Evolutionary conservation across 208 protist genomes (phyloP), one percentile per base, ranked within the genome.

Genomic region (Angomonas ambiguus): DNA sequence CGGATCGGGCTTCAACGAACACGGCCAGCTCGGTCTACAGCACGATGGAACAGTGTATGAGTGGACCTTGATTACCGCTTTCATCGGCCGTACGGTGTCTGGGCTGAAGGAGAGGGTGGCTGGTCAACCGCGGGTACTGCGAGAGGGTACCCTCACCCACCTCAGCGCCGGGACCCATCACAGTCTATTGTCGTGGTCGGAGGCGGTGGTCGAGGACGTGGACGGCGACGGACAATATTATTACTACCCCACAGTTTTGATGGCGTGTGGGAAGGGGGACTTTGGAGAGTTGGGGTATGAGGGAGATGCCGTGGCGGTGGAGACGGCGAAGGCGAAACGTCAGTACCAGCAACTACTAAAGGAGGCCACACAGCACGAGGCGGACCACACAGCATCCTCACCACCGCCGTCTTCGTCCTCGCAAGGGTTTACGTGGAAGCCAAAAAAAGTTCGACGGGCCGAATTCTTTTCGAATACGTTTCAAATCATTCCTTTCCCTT

Each of bases 221-320:
- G 59, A 1, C 1, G 56, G 45, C 8, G 61, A 49, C 28, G 13
- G 0, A 22, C 56, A n/a, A 32, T 24, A 33, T 30, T 28, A 11
- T 24, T 56, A 72, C 67, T 79, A 85, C 63, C 84, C 83, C 0
- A 28, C 74, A 1, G 41, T 92, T 25, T 45, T 93, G n/a, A 35
- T 76, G 27, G 85, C 87, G 31, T 77, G 77, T 30, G 90, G 90
- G 18, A 85, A 82, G 27, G 90, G 90, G 20, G 87, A 93, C 71
- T 96, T 85, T 79, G 90, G 90, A 11, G 87, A 96, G 53, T 77
- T 96, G 22, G 90, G 90, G 62, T 91, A 88, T 69, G 83, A 96
- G 62, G 79, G 58, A 3, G 76, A 87, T 30, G 58, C 49, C 22
- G 82, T 71, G 77, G 74, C 62, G 10, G 70, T 82, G n/a, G 20